Percentiles rank a stretch among this genome's conserved stretches.
These are phyloP conservation scores for Pyropia yezoensis DNA, from an alignment of 23 red algal species.

Conservation along the genomic window DNA sequence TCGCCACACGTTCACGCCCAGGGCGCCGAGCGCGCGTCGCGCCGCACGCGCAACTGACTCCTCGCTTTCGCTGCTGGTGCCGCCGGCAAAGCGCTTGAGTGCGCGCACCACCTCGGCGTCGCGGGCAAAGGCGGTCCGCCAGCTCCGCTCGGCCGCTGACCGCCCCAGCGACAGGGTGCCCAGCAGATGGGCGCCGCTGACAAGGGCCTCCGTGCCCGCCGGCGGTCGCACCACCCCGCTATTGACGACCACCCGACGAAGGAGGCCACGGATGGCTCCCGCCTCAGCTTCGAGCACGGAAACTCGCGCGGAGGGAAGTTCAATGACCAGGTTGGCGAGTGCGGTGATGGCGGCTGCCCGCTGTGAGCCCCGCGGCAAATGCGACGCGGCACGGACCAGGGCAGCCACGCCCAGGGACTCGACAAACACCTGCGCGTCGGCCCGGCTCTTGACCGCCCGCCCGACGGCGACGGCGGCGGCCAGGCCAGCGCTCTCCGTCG, in stretches of 20 bases:
- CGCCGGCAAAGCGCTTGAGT: conserved; percentile 57
- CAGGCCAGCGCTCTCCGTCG: conserved; percentile 18
- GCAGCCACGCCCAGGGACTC: conserved; percentile 30
- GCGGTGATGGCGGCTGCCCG: conserved; percentile 36
- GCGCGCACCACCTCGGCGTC: conserved; percentile 41
- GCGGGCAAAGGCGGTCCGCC: conserved; percentile 12
- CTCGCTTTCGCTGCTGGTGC: conserved; percentile 51
- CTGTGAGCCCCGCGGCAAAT: conserved; percentile 12
- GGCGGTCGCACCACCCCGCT: conserved; percentile 9
- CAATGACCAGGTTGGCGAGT: conserved; percentile 48
- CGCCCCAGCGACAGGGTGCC: conserved; percentile 48
- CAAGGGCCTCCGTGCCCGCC: conserved; percentile 39
- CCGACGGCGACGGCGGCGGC: conserved; percentile 33
- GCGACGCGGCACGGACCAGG: conserved; percentile 26
- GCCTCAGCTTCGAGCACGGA: conserved; percentile 29
- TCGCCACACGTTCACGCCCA: conserved; percentile 85
- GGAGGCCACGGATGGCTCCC: conserved; percentile 3
- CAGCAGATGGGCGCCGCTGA: conserved; percentile 52
- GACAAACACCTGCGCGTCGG: conserved; percentile 36
- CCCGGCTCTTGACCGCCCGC: conserved; percentile 27
- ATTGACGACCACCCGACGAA: conserved; percentile 16
- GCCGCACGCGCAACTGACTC: conserved; percentile 71
- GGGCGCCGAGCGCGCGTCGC: conserved; percentile 58
- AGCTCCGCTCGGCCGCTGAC: conserved; percentile 17
- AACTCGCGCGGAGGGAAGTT: conserved; percentile 16